Evolutionary conservation across 2,329 filamentous ascomycete species (phyloP).

Genomic region (Sphaerostilbella broomeana): DNA sequence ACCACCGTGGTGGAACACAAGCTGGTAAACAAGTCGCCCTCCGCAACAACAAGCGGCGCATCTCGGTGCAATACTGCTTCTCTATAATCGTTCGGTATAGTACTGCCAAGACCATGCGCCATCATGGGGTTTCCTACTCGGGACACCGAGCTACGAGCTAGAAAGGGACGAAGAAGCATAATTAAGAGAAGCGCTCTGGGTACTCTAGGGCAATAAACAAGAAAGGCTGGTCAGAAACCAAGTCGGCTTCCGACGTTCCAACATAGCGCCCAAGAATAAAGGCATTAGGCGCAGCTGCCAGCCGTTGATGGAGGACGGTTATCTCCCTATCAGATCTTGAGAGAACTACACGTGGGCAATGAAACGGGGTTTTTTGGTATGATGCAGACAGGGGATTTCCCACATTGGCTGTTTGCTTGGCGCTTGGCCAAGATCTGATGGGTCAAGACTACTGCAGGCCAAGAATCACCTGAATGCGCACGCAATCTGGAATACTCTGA

Average conservation of each 20-base stretch:
- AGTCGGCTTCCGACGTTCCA: background rate
- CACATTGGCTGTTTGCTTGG: background rate
- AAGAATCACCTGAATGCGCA: constrained; percentile 5
- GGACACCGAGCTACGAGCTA: too few species aligned
- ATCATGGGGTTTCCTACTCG: too few species aligned
- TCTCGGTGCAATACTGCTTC: background rate
- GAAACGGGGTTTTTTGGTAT: background rate
- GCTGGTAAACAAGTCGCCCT: background rate
- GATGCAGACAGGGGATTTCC: constrained; percentile 1
- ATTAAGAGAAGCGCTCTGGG: too few species aligned
- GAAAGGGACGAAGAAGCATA: too few species aligned
- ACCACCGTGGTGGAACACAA: background rate
- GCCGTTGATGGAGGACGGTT: background rate
- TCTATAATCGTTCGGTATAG: too few species aligned
- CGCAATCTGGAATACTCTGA: background rate
- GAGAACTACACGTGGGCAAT: constrained; percentile 8
- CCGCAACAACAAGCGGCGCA: background rate
- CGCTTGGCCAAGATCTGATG: background rate
- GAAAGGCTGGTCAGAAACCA: too few species aligned
- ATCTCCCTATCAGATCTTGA: constrained; percentile 6
- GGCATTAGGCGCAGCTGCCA: background rate
- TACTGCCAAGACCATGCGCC: too few species aligned
- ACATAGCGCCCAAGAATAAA: background rate
- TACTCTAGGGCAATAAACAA: too few species aligned
- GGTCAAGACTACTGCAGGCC: background rate